phyloP scores from a whole-genome alignment of 352 stramenopile species.

The Pythium folliculosum region DNA sequence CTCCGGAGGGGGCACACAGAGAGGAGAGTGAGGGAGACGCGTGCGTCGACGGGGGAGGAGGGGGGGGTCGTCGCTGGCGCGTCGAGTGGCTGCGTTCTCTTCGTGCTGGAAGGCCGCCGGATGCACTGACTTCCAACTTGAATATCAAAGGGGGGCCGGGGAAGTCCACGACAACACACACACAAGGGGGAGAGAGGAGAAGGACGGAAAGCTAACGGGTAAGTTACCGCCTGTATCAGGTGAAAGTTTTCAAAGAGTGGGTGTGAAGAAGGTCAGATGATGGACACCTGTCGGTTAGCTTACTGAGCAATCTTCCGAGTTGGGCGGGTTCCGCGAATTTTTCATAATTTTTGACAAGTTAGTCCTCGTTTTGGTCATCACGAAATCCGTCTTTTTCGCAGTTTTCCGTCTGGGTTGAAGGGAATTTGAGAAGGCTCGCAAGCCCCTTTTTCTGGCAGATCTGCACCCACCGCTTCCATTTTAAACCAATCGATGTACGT shows the following conservation, averaged over 20 bases:
- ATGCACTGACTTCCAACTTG: slow-evolving; percentile 34
- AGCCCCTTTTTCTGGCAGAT: not conserved
- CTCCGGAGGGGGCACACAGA: slow-evolving; percentile 3
- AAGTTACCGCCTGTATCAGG: not conserved
- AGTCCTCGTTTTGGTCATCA: not conserved
- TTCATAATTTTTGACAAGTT: not conserved
- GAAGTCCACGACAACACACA: not conserved
- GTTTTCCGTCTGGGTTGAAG: not conserved
- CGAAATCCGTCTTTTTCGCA: not conserved
- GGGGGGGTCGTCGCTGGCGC: not conserved
- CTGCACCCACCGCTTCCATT: not conserved
- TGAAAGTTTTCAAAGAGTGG: not conserved
- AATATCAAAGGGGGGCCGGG: slow-evolving; percentile 25
- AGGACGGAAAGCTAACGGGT: slow-evolving; percentile 12
- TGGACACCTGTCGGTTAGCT: not conserved
- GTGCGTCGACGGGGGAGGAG: not conserved
- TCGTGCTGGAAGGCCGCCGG: not conserved
- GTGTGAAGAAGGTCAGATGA: not conserved
- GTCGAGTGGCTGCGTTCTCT: slow-evolving; percentile 2
- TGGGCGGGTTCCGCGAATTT: not conserved
- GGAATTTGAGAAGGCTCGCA: too few relatives aligned
- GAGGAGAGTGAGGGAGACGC: too few relatives aligned
- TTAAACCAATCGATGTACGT: not conserved
- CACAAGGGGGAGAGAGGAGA: slow-evolving; percentile 12
- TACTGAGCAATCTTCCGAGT: not conserved